Conservation (phyloP, 2,329 filamentous ascomycete genomes). For the Sporothrix schenckii region DNA sequence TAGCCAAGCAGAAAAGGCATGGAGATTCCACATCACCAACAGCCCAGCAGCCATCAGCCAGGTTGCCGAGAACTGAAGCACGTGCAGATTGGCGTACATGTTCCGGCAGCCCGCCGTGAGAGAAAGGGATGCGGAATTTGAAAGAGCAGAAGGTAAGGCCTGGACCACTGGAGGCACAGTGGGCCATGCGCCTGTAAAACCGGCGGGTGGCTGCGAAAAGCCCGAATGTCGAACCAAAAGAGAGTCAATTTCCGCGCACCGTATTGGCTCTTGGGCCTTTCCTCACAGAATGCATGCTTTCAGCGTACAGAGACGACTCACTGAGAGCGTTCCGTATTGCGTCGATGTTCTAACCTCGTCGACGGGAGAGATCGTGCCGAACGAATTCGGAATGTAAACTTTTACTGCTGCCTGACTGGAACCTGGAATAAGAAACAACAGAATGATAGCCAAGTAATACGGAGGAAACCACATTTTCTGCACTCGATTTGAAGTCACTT, state of each 20-base stretch:
- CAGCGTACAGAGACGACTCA: neutral
- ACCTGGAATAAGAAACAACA: neutral
- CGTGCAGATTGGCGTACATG: neutral
- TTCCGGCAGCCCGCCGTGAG: neutral
- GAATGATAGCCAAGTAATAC: neutral
- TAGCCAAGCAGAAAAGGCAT: neutral
- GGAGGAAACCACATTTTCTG: neutral
- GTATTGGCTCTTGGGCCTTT: too few relatives aligned
- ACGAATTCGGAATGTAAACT: neutral
- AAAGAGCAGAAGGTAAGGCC: too few relatives aligned
- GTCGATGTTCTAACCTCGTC: too few relatives aligned
- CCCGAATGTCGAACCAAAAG: too few relatives aligned
- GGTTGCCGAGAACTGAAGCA: neutral
- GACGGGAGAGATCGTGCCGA: neutral
- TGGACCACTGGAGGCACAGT: too few relatives aligned
- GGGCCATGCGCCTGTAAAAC: too few relatives aligned
- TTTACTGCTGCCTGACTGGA: too few relatives aligned
- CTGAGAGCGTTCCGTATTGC: too few relatives aligned
- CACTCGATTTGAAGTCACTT: neutral
- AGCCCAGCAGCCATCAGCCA: neutral
- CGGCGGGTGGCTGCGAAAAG: too few relatives aligned
- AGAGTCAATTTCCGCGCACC: too few relatives aligned
- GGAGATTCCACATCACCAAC: neutral
- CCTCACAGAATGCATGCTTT: neutral
- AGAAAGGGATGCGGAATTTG: neutral